Percentiles rank a stretch among this genome's conserved stretches.
phyloP scores from a whole-genome alignment of 176 grass and related monocot genomes.

The Puccinellia tenuiflora region DNA sequence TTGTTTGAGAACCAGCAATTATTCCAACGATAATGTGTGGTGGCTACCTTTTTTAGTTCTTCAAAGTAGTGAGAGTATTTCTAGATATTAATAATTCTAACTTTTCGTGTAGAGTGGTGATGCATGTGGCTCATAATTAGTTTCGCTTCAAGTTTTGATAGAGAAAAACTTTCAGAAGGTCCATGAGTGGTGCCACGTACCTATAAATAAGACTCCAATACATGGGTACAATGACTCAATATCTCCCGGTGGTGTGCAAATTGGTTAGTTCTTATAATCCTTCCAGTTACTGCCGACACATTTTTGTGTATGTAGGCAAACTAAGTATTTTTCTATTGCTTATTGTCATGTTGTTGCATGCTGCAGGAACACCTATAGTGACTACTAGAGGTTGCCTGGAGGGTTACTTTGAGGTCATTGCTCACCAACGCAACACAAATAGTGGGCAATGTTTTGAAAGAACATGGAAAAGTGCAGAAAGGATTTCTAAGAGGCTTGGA shows the following conservation, averaged over 20 bases:
- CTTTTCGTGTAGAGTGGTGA: not conserved
- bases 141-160: conserved; percentile 28
- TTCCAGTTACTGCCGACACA: not conserved
- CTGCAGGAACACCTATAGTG: conserved; percentile 84
- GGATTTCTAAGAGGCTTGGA: conserved; percentile 67
- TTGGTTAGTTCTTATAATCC: conserved; percentile 59
- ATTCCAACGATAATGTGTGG: not conserved
- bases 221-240: conserved; percentile 91
- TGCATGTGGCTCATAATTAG: not conserved
- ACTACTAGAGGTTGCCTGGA: conserved; percentile 97
- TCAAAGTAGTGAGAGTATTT: not conserved
- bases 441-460: conserved; percentile 61
- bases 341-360: conserved; percentile 23
- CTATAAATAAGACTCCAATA: conserved; percentile 85
- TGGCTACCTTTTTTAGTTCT: not conserved
- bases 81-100: not conserved
- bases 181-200: conserved; percentile 81
- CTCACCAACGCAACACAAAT: conserved; percentile 78
- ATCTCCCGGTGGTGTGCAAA: conserved; percentile 71
- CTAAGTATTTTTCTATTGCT: not conserved
- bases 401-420: conserved; percentile 68
- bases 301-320: not conserved
- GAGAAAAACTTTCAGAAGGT: conserved; percentile 91
- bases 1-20: not conserved
- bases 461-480: conserved; percentile 79